Evolutionary conservation across 108 stramenopile genomes (phyloP).

Genomic region (Nitzschia palea): DNA sequence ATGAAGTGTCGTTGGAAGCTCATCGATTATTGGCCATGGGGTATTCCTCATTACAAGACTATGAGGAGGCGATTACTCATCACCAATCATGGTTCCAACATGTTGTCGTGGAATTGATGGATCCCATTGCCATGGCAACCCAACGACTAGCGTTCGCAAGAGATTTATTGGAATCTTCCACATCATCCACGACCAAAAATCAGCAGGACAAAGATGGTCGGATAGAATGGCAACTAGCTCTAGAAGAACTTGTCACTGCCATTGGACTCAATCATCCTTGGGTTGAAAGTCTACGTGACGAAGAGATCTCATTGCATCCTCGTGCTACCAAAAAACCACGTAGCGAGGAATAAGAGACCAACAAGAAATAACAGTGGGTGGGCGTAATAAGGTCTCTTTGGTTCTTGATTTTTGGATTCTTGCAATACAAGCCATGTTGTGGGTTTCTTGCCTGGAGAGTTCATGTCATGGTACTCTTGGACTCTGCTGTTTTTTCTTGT

Average conservation of each 20-base stretch:
- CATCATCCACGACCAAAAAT: not conserved
- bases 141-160: slow-evolving; percentile 16
- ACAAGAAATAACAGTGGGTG: too few species aligned
- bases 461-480: not conserved
- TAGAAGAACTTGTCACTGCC: not conserved
- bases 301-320: too few species aligned
- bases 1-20: slow-evolving; percentile 42
- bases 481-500: too few species aligned
- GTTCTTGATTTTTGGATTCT: too few species aligned
- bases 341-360: too few species aligned
- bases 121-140: slow-evolving; percentile 38
- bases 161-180: not conserved
- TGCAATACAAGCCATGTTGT: too few species aligned
- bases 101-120: slow-evolving; percentile 17
- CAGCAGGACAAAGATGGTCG: not conserved
- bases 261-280: slow-evolving; percentile 14
- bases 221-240: not conserved
- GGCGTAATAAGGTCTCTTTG: too few species aligned
- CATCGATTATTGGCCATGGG: slow-evolving; percentile 40
- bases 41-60: not conserved
- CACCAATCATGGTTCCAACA: slow-evolving; percentile 18
- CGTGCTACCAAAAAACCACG: too few species aligned
- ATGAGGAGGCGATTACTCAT: slow-evolving; percentile 17
- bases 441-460: not conserved
- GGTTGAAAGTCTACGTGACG: too few species aligned